Percentiles rank a stretch among this genome's conserved stretches.
Conservation (phyloP, 768 basidiomycete genomes). For the Phylloporus rhodoxanthus region DNA sequence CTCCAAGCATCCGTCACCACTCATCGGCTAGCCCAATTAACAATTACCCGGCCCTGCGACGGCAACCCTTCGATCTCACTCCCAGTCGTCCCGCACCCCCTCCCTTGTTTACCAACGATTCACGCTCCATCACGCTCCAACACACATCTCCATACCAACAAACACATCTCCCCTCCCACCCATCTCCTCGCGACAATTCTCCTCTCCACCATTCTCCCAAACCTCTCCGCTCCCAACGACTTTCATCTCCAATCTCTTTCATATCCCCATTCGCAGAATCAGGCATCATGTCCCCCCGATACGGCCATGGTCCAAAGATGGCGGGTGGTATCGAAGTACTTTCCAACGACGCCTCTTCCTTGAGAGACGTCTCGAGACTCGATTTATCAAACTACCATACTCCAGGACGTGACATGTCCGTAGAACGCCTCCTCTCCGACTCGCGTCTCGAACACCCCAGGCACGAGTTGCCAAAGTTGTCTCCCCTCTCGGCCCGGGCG, state of each 20-base stretch:
- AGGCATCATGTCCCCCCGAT: conserved; percentile 16
- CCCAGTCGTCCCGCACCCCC: conserved; percentile 3
- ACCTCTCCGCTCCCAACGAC: conserved; percentile 10
- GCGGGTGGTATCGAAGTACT: conserved; percentile 24
- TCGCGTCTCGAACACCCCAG: conserved; percentile 5
- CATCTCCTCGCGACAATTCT: conserved; percentile 16
- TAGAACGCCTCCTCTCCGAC: conserved; percentile 13
- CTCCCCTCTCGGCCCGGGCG: conserved; percentile 3
- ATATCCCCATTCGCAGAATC: background rate
- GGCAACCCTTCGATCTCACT: conserved; percentile 11
- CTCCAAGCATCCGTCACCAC: conserved; percentile 16
- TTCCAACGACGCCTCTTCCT: conserved; percentile 11
- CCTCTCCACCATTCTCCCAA: conserved; percentile 19
- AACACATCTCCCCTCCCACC: conserved; percentile 3
- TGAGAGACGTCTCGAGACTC: background rate
- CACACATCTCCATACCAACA: conserved; percentile 13
- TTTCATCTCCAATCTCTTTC: conserved; percentile 7
- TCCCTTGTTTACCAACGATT: conserved; percentile 6
- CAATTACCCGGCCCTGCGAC: conserved; percentile 22
- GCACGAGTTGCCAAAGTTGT: conserved; percentile 10
- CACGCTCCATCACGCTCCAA: conserved; percentile 9
- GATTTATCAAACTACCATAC: conserved; percentile 12
- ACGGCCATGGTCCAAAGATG: conserved; percentile 22
- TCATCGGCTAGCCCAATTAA: conserved; percentile 19
- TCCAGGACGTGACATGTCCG: conserved; percentile 11